phyloP scores from a whole-genome alignment of 2,329 filamentous ascomycete genomes.

The Diplodia seriata region DNA sequence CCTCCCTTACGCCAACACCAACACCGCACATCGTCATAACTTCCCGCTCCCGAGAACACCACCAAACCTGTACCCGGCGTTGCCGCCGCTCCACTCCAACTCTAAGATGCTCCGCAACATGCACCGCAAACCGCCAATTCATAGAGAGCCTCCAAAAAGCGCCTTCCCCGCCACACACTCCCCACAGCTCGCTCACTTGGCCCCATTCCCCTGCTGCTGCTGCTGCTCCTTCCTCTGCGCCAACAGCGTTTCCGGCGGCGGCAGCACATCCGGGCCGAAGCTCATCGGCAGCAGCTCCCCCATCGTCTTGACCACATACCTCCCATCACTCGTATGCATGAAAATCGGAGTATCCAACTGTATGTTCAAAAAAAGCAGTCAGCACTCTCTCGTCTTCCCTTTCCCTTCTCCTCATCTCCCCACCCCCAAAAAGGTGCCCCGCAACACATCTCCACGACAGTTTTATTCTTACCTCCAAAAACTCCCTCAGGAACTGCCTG shows the following conservation, averaged over 20 bases:
- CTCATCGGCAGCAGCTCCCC: conserved; percentile 65
- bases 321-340: conserved; percentile 87
- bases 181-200: background rate
- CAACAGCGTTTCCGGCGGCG: conserved; percentile 44
- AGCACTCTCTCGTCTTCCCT: background rate
- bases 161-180: background rate
- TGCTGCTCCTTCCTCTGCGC: conserved; percentile 34
- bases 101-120: background rate
- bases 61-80: background rate
- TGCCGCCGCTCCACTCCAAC: background rate
- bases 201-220: conserved; percentile 22
- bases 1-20: too few relatives aligned
- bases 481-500: conserved; percentile 73
- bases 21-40: background rate
- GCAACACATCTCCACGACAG: too few relatives aligned
- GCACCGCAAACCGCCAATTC: too few relatives aligned
- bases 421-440: background rate
- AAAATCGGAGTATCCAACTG: conserved; percentile 74
- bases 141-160: too few relatives aligned
- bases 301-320: conserved; percentile 73
- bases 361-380: too few relatives aligned
- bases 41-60: background rate
- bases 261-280: conserved; percentile 60
- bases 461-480: too few relatives aligned
- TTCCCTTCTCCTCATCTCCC: background rate